These are phyloP conservation scores for Beauveria sp. DNA, from an alignment of 2,329 filamentous ascomycete genomes.

Conservation along the genomic window DNA sequence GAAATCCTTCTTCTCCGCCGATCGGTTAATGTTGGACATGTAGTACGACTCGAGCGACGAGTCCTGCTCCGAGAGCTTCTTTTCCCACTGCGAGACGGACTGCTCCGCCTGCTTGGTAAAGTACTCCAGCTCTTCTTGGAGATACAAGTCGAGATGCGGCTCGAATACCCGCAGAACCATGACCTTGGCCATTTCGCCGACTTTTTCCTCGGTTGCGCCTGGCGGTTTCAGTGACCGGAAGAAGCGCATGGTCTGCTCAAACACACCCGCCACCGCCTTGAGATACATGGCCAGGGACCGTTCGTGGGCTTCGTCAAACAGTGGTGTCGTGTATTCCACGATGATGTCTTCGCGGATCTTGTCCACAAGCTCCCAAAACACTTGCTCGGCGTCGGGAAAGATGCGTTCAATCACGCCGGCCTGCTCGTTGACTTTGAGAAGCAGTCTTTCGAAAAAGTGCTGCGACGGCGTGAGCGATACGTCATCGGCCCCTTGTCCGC, in stretches of 20 bases:
- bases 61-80: conserved; percentile 83
- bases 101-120: conserved; percentile 71
- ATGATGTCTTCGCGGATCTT: conserved; percentile 79
- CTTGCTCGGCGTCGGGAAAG: conserved; percentile 63
- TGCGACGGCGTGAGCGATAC: conserved; percentile 75
- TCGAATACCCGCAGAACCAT: conserved; percentile 72
- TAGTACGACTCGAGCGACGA: conserved; percentile 86
- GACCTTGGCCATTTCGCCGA: conserved; percentile 56
- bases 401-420: conserved; percentile 70
- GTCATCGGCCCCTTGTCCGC: conserved; percentile 48
- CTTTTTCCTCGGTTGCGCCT: conserved; percentile 51
- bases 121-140: conserved; percentile 82
- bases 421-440: conserved; percentile 75
- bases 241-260: conserved; percentile 77
- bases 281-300: conserved; percentile 70
- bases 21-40: conserved; percentile 90
- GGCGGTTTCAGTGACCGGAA: conserved; percentile 63
- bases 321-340: conserved; percentile 73
- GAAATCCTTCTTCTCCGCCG: conserved; percentile 95
- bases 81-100: conserved; percentile 81
- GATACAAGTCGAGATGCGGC: conserved; percentile 85
- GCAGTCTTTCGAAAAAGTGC: conserved; percentile 69
- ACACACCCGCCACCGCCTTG: conserved; percentile 78
- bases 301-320: conserved; percentile 83
- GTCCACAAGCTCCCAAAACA: conserved; percentile 72